Base-by-base conservation (phyloP, 257 asterid species). In the Agastache rugosa region DNA sequence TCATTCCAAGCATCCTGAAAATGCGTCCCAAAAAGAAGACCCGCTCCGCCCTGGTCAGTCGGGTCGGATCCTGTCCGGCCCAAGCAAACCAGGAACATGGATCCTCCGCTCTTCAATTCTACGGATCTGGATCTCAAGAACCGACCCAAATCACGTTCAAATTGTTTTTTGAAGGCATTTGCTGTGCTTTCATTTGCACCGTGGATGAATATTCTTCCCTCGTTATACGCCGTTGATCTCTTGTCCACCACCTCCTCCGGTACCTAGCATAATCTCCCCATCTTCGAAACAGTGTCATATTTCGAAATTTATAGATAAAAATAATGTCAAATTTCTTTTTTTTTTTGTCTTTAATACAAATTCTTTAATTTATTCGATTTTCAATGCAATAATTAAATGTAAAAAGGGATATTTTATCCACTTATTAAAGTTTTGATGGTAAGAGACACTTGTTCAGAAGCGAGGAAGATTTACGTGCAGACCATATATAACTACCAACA, bases 1-100 rank as follows among this genome's bases (percentile, higher is more conserved):
- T 92, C 97, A 69, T 92, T 85, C 98, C 97, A 92, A 20, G 98
- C 97, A 82, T 94, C 98, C 74, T 94, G 93, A 78, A 85, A 92
- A 78, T 94, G 96, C 48, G 98, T 85, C 41, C 98, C 96, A 53
- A 94, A 94, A 67, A 94, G 96, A 61, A 90, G 81, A 0, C 97
- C 97, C 2, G 98, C 96, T 63, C 97, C 98, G 20, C 97, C 96
- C 81, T 91, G 98, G 72, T 92, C 95, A 4, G 95, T 79, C 50
- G 97, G 96, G 76, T 94, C 93, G 17, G 78, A 42, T 20, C 90
- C 85, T 20, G 95, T 89, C 79, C 97, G 88, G 0, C 98, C 98
- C 65, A 94, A 75, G 77, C 91, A 88, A 22, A 83, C 93, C 75
- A 92, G 76, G 85, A 94, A 94, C 97, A 94, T 94, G 58, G 97